Percentiles rank a stretch among this genome's conserved stretches.
phyloP scores from a whole-genome alignment of 2,329 filamentous ascomycete genomes.

The Fusarium oligoseptatum region DNA sequence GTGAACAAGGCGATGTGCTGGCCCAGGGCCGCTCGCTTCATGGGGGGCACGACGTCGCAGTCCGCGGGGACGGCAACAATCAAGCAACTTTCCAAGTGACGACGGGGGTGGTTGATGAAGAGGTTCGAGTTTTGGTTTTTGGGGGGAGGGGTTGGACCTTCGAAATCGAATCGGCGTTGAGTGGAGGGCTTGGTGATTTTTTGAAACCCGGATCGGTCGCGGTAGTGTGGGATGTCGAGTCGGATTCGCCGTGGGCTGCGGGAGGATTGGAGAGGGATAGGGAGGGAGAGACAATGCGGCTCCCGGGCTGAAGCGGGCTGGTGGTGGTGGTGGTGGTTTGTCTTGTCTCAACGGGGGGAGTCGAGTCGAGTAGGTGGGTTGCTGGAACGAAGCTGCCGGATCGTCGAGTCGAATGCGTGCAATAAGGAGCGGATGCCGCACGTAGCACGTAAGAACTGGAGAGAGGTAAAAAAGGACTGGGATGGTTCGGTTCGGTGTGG shows the following conservation, averaged over 20 bases:
- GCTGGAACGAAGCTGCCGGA: slow-evolving; percentile 24
- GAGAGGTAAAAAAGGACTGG: slow-evolving; percentile 19
- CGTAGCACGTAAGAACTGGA: slow-evolving; percentile 1
- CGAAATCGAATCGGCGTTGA: slow-evolving; percentile 31
- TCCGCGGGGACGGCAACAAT: slow-evolving; percentile 16
- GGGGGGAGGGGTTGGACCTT: slow-evolving; percentile 8
- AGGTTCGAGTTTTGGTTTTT: slow-evolving; percentile 11
- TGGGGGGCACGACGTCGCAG: slow-evolving; percentile 43
- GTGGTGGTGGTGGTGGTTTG: not conserved
- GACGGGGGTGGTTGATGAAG: not conserved
- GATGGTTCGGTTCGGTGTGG: slow-evolving; percentile 28
- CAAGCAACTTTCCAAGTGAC: slow-evolving; percentile 11
- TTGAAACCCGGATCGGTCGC: slow-evolving; percentile 38
- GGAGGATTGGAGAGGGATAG: slow-evolving; percentile 8
- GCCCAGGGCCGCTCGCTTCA: slow-evolving; percentile 58
- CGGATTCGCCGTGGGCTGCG: slow-evolving; percentile 23
- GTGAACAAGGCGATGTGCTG: slow-evolving; percentile 52
- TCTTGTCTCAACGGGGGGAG: slow-evolving; percentile 22
- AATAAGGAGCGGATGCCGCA: slow-evolving; percentile 34
- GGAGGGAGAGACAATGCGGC: slow-evolving; percentile 27
- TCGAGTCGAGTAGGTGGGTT: slow-evolving; percentile 2
- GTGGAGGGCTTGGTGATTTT: slow-evolving; percentile 31
- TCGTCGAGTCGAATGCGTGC: slow-evolving; percentile 16
- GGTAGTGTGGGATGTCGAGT: slow-evolving; percentile 18
- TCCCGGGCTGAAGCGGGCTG: slow-evolving; percentile 15